Conservation (phyloP, 441 rosid species). For the Arabidopsis lyrata region DNA sequence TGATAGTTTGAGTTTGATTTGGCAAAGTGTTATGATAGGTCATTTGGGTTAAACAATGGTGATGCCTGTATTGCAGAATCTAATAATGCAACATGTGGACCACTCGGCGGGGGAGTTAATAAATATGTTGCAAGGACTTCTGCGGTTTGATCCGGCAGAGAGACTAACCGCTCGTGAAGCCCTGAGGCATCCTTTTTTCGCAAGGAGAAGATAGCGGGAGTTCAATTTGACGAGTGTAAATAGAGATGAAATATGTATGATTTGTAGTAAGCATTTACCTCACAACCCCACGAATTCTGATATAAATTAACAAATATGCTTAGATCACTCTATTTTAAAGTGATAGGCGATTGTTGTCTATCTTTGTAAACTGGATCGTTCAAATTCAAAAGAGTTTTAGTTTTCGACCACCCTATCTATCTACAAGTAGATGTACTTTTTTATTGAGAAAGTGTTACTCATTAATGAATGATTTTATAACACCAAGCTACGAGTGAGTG, state of each 20-base stretch:
- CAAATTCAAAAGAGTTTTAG: background rate
- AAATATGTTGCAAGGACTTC: slow-evolving; percentile 72
- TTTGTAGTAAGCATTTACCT: slow-evolving; percentile 23
- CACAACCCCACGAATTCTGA: slow-evolving; percentile 25
- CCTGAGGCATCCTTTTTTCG: slow-evolving; percentile 73
- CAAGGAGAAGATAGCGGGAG: slow-evolving; percentile 54
- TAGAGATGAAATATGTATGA: slow-evolving; percentile 29
- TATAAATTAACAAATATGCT: slow-evolving; percentile 23
- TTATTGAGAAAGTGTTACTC: too few species aligned
- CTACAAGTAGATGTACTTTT: background rate
- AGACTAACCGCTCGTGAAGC: slow-evolving; percentile 80
- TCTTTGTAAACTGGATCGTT: background rate
- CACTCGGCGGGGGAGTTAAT: slow-evolving; percentile 89
- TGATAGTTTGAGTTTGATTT: background rate
- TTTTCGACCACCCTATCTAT: background rate
- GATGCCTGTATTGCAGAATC: slow-evolving; percentile 53
- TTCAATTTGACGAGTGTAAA: slow-evolving; percentile 25
- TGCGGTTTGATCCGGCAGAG: slow-evolving; percentile 67
- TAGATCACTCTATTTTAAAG: slow-evolving; percentile 22
- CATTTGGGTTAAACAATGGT: background rate
- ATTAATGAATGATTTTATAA: too few species aligned
- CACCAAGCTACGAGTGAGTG: too few species aligned
- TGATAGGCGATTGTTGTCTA: slow-evolving; percentile 16
- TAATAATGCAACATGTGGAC: slow-evolving; percentile 83
- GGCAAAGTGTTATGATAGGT: background rate